Conservation (phyloP, 371 early-diverging fungal species). For the Mucor circinelloides region DNA sequence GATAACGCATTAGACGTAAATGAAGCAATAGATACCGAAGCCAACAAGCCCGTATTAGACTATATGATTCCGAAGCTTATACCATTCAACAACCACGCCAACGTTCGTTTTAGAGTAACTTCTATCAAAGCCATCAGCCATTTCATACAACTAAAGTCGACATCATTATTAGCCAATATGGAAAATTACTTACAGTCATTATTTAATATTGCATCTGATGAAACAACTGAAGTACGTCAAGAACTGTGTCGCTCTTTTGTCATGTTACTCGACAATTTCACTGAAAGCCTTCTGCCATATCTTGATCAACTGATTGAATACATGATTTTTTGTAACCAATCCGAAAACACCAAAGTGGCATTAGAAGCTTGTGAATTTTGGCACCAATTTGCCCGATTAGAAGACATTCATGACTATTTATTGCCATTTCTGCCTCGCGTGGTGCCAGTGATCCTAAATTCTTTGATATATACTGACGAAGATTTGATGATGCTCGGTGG, state of each 20-base stretch:
- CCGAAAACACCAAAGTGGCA: slow-evolving; percentile 80
- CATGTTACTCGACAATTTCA: slow-evolving; percentile 78
- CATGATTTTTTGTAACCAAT: slow-evolving; percentile 88
- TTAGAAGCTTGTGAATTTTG: slow-evolving; percentile 97
- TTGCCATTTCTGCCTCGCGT: slow-evolving; percentile 75
- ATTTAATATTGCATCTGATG: slow-evolving; percentile 74
- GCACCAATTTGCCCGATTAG: slow-evolving; percentile 87
- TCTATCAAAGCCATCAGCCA: slow-evolving; percentile 82
- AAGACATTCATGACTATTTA: slow-evolving; percentile 69
- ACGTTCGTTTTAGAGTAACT: slow-evolving; percentile 67
- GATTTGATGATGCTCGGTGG: slow-evolving; percentile 77
- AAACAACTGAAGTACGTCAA: slow-evolving; percentile 73
- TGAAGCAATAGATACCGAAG: slow-evolving; percentile 57
- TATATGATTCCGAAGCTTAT: slow-evolving; percentile 84
- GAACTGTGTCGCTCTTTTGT: slow-evolving; percentile 90
- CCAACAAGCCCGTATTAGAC: slow-evolving; percentile 65
- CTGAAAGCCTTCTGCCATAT: slow-evolving; percentile 78
- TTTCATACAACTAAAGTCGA: slow-evolving; percentile 69
- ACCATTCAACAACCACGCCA: slow-evolving; percentile 69
- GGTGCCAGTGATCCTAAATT: slow-evolving; percentile 82
- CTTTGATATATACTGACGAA: slow-evolving; percentile 91
- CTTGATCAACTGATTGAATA: slow-evolving; percentile 82
- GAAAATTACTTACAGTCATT: slow-evolving; percentile 76
- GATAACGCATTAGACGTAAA: slow-evolving; percentile 81
- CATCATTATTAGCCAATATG: slow-evolving; percentile 65